phyloP scores from a whole-genome alignment of 2,329 filamentous ascomycete genomes.

The Alternaria metachromatica region DNA sequence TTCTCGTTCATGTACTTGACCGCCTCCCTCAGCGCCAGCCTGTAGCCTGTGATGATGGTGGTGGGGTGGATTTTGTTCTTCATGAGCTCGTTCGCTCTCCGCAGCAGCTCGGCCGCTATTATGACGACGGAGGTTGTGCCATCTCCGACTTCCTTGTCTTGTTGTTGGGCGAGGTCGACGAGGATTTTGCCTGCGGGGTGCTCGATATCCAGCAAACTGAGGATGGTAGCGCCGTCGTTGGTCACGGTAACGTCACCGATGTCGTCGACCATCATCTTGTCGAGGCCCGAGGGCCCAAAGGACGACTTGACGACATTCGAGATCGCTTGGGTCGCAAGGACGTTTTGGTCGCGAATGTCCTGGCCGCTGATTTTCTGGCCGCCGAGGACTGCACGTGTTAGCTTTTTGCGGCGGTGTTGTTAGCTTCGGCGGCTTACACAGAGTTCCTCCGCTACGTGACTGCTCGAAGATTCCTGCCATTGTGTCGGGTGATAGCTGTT shows the following conservation, averaged over 20 bases:
- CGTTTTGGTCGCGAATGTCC: constrained; percentile 98
- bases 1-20: constrained; percentile 99
- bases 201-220: constrained; percentile 93
- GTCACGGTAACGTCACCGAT: constrained; percentile 99
- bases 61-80: constrained; percentile 99
- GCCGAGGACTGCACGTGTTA: constrained; percentile 72
- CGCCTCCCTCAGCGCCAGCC: constrained; percentile 91
- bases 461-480: constrained; percentile 98
- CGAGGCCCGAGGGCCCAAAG: constrained; percentile 93
- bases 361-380: constrained; percentile 96
- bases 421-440: constrained; percentile 66
- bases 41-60: constrained; percentile 98
- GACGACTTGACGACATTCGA: constrained; percentile 99
- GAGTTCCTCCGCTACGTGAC: constrained; percentile 86
- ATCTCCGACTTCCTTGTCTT: constrained; percentile 98
- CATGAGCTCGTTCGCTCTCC: constrained; percentile 96
- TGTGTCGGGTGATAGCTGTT: constrained; percentile 41
- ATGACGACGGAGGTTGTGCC: constrained; percentile 97
- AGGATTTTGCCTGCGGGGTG: constrained; percentile 98
- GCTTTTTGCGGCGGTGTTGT: constrained; percentile 4
- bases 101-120: constrained; percentile 92
- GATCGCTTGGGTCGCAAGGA: constrained; percentile 93
- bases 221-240: constrained; percentile 97
- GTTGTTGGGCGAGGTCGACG: constrained; percentile 95
- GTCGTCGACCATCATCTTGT: constrained; percentile 99